Conservation (phyloP, 257 asterid genomes). For the Nicotiana sylvestris region DNA sequence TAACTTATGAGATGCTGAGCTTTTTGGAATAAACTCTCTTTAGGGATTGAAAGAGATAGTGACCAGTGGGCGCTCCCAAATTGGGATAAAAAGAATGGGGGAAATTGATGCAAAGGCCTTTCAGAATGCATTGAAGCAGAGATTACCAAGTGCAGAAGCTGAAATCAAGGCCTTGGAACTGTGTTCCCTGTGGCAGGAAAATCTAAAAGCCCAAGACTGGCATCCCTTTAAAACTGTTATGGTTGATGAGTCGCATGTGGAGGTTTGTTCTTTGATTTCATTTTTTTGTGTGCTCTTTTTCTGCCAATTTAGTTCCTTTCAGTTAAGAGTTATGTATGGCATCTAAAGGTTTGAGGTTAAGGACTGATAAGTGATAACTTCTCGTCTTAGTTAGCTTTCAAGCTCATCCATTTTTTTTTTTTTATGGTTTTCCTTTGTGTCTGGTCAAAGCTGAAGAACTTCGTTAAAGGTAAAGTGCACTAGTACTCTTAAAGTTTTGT, state of each 20-base stretch:
- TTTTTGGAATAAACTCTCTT: slow-evolving; percentile 1
- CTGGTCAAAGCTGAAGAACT: not conserved
- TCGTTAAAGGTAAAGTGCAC: not conserved
- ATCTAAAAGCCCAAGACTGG: slow-evolving; percentile 52
- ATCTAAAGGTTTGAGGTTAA: not conserved
- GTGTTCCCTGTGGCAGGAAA: slow-evolving; percentile 71
- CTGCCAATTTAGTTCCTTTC: not conserved
- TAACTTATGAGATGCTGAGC: not conserved
- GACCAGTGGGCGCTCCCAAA: slow-evolving; percentile 38
- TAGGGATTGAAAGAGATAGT: slow-evolving; percentile 54
- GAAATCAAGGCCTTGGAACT: slow-evolving; percentile 46
- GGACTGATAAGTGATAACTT: not conserved
- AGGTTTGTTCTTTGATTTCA: slow-evolving; percentile 29
- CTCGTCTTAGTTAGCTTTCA: not conserved
- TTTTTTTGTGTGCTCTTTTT: not conserved
- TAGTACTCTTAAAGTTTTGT: not conserved
- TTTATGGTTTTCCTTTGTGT: not conserved
- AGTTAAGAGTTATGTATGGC: not conserved
- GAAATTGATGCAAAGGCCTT: slow-evolving; percentile 64
- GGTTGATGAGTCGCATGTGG: slow-evolving; percentile 28
- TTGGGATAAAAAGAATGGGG: slow-evolving; percentile 79
- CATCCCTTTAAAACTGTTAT: slow-evolving; percentile 51
- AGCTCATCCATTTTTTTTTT: not conserved
- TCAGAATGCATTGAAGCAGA: slow-evolving; percentile 45
- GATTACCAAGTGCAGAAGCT: slow-evolving; percentile 47